Evolutionary conservation across 129 eudicot genomes (phyloP).

Genomic region (Saposhnikovia divaricata): DNA sequence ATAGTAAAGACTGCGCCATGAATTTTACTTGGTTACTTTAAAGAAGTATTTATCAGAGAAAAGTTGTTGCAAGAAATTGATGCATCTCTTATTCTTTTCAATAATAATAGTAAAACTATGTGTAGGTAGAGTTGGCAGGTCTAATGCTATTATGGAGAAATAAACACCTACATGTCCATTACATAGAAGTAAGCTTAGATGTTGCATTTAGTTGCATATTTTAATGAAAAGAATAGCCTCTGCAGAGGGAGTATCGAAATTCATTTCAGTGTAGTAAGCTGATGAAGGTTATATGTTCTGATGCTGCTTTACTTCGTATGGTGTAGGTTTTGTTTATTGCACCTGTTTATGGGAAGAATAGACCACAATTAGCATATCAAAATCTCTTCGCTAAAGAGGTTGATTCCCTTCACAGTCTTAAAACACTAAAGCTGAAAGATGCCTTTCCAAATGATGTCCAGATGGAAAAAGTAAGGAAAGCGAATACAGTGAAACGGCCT

Average conservation of each 20-base stretch:
- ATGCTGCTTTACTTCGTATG: constrained; percentile 5
- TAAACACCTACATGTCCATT: not conserved
- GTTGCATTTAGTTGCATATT: not conserved
- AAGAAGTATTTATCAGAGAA: not conserved
- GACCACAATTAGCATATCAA: constrained; percentile 44
- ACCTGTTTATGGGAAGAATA: constrained; percentile 65
- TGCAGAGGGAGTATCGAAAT: not conserved
- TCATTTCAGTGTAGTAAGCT: not conserved
- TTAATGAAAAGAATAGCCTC: not conserved
- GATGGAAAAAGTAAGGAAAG: constrained; percentile 42
- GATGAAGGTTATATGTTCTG: not conserved
- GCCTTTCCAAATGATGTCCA: constrained; percentile 32
- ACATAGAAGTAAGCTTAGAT: not conserved
- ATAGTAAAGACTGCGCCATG: not conserved
- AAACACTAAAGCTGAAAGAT: constrained; percentile 28
- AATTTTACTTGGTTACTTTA: not conserved
- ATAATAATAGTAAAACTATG: not conserved
- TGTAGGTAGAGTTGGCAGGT: not conserved
- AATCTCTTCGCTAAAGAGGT: constrained; percentile 34
- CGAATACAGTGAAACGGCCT: constrained; percentile 58
- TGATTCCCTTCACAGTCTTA: constrained; percentile 24
- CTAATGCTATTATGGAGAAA: not conserved
- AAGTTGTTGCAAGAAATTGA: not conserved
- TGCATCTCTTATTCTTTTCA: not conserved
- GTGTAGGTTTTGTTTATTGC: constrained; percentile 69